A percentile compares a stretch with the other conserved stretches of the same genome.
phyloP scores from a whole-genome alignment of 495 filamentous ascomycete genomes.

The Aspergillus haitiensis region DNA sequence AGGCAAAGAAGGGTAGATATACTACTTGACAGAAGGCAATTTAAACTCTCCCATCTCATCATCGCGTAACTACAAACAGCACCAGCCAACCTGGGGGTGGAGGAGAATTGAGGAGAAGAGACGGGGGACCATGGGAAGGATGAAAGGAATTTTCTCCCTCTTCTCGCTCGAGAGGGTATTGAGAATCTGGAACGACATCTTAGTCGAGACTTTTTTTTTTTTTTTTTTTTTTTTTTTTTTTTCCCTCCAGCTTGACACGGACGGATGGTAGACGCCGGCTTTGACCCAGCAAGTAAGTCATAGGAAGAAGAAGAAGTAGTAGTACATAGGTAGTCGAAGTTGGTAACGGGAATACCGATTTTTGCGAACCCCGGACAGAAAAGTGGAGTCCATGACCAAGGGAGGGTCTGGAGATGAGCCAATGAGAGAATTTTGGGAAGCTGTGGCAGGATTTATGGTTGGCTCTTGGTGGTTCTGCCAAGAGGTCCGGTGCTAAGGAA shows the following conservation, averaged over 20 bases:
- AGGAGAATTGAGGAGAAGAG: neutral
- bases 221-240: no score
- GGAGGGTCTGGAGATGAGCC: constrained; percentile 15
- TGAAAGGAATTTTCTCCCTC: constrained; percentile 7
- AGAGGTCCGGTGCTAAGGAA: neutral
- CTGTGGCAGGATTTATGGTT: constrained; percentile 18
- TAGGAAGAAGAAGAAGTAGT: neutral
- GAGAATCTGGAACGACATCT: no score
- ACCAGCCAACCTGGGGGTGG: neutral
- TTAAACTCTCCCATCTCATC: neutral
- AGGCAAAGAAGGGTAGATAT: constrained; percentile 5
- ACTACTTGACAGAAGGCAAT: neutral
- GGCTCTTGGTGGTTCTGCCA: constrained; percentile 8
- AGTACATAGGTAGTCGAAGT: neutral
- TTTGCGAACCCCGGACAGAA: constrained; percentile 18
- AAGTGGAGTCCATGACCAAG: neutral
- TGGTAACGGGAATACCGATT: constrained; percentile 7
- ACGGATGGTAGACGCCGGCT: neutral
- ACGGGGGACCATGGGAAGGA: neutral
- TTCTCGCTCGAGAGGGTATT: neutral
- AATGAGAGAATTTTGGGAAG: constrained; percentile 5
- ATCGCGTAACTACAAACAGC: neutral
- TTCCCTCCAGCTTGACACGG: neutral
- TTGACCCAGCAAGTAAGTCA: neutral
- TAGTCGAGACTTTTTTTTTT: neutral